A percentile compares a stretch with the other conserved stretches of the same genome.
Evolutionary conservation across 2,329 filamentous ascomycete genomes (phyloP).

Genomic region (Arthrobotrys musiformis): DNA sequence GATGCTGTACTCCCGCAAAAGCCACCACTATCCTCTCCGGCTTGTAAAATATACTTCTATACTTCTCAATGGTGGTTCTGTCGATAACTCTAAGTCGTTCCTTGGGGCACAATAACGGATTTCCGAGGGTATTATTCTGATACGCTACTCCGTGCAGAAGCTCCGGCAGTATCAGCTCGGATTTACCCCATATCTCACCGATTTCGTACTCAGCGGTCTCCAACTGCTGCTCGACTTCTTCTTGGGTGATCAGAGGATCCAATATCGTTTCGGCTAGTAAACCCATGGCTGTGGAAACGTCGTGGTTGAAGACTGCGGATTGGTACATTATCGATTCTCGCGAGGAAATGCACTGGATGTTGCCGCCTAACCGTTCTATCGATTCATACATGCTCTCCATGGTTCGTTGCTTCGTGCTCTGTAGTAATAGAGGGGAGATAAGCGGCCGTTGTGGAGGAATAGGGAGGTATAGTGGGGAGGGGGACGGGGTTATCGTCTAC

Average conservation of each 20-base stretch:
- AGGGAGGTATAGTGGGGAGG: no score
- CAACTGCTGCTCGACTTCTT: slow-evolving; percentile 86
- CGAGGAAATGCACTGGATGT: slow-evolving; percentile 95
- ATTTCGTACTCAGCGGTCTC: slow-evolving; percentile 96
- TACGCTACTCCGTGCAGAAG: slow-evolving; percentile 94
- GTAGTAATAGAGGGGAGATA: slow-evolving; percentile 58
- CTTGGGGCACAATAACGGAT: slow-evolving; percentile 88
- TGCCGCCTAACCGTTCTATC: slow-evolving; percentile 88
- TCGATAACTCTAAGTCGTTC: slow-evolving; percentile 82
- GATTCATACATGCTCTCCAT: slow-evolving; percentile 88
- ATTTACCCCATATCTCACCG: slow-evolving; percentile 96
- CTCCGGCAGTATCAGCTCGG: slow-evolving; percentile 93
- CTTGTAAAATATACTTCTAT: slow-evolving; percentile 83
- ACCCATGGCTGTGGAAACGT: slow-evolving; percentile 82
- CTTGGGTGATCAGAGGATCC: slow-evolving; percentile 82
- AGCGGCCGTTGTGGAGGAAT: not conserved
- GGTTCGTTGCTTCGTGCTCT: slow-evolving; percentile 73
- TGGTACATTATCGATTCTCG: slow-evolving; percentile 99
- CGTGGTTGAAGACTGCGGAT: slow-evolving; percentile 94
- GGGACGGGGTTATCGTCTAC: not conserved
- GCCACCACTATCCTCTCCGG: slow-evolving; percentile 94
- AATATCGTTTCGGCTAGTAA: slow-evolving; percentile 94
- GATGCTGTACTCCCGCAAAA: slow-evolving; percentile 89
- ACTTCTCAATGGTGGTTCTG: slow-evolving; percentile 77
- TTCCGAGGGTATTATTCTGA: slow-evolving; percentile 94